These are phyloP conservation scores for Pseudogymnoascus sp. DNA, from an alignment of 2,329 filamentous ascomycete genomes.

Conservation along the genomic window DNA sequence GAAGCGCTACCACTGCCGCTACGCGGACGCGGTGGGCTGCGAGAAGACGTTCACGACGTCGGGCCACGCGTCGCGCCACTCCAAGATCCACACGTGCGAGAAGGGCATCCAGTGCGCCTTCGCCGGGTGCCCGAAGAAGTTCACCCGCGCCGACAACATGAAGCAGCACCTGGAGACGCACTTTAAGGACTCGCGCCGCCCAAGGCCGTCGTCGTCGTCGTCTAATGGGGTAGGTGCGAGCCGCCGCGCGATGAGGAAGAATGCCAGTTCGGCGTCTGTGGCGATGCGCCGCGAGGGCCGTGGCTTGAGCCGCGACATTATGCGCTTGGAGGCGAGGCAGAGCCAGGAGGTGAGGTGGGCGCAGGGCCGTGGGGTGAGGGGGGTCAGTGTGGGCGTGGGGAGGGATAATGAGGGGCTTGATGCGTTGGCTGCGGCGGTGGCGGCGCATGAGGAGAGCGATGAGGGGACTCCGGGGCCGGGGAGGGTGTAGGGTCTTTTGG, in stretches of 20 bases:
- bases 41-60: conserved; percentile 77
- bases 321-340: neutral
- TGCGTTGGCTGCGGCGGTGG: neutral
- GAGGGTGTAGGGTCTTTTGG: neutral
- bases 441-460: neutral
- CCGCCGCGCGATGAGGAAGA: too few relatives aligned
- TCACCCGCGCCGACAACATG: conserved; percentile 80
- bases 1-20: conserved; percentile 69
- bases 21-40: conserved; percentile 62
- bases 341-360: neutral
- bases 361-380: neutral
- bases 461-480: neutral
- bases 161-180: conserved; percentile 76
- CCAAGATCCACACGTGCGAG: conserved; percentile 75
- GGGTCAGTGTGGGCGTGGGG: neutral
- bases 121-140: conserved; percentile 64
- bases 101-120: conserved; percentile 64
- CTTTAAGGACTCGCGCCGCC: conserved; percentile 46
- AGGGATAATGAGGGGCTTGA: neutral
- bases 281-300: neutral
- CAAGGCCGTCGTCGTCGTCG: neutral
- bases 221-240: too few relatives aligned
- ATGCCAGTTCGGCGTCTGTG: neutral
- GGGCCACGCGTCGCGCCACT: conserved; percentile 75
- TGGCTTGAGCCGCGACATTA: neutral